A percentile compares a stretch with the other conserved stretches of the same genome.
phyloP scores from a whole-genome alignment of 2,329 filamentous ascomycete genomes.

The Colletotrichum phormii region DNA sequence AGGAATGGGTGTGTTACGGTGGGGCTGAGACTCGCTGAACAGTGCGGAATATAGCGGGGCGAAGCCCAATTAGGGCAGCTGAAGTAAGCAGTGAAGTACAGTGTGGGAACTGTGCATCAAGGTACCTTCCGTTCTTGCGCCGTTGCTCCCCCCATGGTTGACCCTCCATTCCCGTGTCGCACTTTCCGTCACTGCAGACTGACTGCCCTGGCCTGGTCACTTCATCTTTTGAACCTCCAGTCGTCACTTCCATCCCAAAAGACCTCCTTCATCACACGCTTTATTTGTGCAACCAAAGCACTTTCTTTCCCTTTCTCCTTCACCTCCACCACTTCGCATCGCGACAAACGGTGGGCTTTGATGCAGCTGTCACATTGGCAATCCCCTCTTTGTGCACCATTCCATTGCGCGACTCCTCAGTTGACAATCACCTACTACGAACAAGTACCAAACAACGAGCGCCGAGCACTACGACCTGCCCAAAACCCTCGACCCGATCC shows the following conservation, averaged over 20 bases:
- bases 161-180: constrained; percentile 29
- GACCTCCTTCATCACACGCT: neutral
- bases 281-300: neutral
- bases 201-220: constrained; percentile 10
- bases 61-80: neutral
- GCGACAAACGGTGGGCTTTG: neutral
- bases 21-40: neutral
- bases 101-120: constrained; percentile 3
- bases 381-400: neutral
- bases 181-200: constrained; percentile 36
- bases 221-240: constrained; percentile 16
- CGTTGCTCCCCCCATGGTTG: constrained; percentile 18
- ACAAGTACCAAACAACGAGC: neutral
- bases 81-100: too few relatives aligned
- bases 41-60: neutral
- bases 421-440: neutral
- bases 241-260: constrained; percentile 15
- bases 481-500: neutral
- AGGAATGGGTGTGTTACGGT: constrained; percentile 11
- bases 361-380: neutral
- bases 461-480: neutral
- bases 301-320: neutral
- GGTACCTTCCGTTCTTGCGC: constrained; percentile 7
- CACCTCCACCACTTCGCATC: neutral
- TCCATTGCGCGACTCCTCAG: neutral